Base-by-base conservation (phyloP, 345 rosid genomes). In the Hibiscus tridactylites region DNA sequence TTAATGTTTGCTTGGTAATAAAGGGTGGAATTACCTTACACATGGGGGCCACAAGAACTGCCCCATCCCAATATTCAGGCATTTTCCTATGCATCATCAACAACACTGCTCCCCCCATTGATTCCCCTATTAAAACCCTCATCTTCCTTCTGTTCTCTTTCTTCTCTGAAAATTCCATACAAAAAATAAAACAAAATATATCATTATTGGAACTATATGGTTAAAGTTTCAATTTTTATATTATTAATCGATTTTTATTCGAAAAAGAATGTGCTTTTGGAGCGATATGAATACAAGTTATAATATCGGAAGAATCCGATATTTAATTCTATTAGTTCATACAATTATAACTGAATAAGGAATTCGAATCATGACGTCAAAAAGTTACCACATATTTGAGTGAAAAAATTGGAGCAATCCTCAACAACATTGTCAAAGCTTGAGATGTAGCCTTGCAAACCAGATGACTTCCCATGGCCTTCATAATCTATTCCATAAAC, bases 91-190 rank as follows among this genome's bases (percentile, higher is more conserved):
- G 93, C 1, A 90, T 46, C n/a, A 86, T 79, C 31, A 88, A 81
- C 46, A 78, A 75, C 61, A 91, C 85, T 2, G 97, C 97, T 78
- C 96, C 98, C 65, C 97, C 97, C 96, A 94, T 81, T 24, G 97
- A 91, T 69, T 94, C 98, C 52, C 97, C 97, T 31, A 94, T 15
- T 79, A 94, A 49, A 54, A 77, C 87, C 64, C 87, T 91, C 91
- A 65, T 84, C 82, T 86, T 93, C 74, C 79, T 81, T 71, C 52
- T 82, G 35, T 86, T 90, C 70, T 82, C 95, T 59, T 76, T 69
- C 56, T 65, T 86, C 75, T 85, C 97, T 91, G 49, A 58, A 71
- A 54, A 26, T 49, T 7, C 12, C 54, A 65, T 46, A 2, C 4
- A 12, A 64, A 52, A 17, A 19, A 21, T 21, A 6, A 13, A 26